Percentiles rank a stretch among this genome's conserved stretches.
These are phyloP conservation scores for Xylaria cubensis DNA, from an alignment of 495 filamentous ascomycete species.

Conservation along the genomic window DNA sequence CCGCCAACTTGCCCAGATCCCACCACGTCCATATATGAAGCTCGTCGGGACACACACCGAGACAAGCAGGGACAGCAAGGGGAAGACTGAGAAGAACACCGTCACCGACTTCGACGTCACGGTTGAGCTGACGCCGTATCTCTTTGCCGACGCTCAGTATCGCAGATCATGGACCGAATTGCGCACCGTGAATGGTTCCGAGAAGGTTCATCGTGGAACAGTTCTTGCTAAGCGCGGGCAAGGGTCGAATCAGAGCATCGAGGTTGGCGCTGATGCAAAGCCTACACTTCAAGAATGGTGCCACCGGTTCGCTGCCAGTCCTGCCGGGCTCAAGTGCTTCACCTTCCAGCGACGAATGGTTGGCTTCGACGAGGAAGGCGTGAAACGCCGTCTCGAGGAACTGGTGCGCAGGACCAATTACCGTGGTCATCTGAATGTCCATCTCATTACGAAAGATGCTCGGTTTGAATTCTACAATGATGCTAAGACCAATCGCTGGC, in stretches of 20 bases:
- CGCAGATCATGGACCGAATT: constrained; percentile 39
- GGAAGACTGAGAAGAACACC: constrained; percentile 88
- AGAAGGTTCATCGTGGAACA: constrained; percentile 52
- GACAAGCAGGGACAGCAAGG: constrained; percentile 45
- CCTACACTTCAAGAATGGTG: constrained; percentile 63
- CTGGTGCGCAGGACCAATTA: constrained; percentile 66
- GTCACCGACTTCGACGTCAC: constrained; percentile 77
- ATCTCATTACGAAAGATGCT: constrained; percentile 57
- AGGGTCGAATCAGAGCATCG: constrained; percentile 46
- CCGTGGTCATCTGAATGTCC: constrained; percentile 58
- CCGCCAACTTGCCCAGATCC: constrained; percentile 45
- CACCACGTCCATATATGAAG: constrained; percentile 55
- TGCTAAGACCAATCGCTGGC: constrained; percentile 61
- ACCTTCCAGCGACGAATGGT: constrained; percentile 54
- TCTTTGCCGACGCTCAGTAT: constrained; percentile 48
- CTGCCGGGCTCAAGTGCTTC: constrained; percentile 58
- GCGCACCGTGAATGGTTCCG: constrained; percentile 48
- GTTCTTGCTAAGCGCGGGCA: constrained; percentile 42
- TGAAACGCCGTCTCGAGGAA: constrained; percentile 51
- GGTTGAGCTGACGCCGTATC: constrained; percentile 57
- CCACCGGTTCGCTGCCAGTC: constrained; percentile 59
- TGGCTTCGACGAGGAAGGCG: constrained; percentile 56
- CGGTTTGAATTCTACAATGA: constrained; percentile 62
- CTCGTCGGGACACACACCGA: constrained; percentile 59
- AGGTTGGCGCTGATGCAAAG: constrained; percentile 43